Evolutionary conservation across 192 early-diverging fungal genomes (phyloP), one percentile per base, ranked within the genome.

Genomic region (Backusella parvicylindrica): DNA sequence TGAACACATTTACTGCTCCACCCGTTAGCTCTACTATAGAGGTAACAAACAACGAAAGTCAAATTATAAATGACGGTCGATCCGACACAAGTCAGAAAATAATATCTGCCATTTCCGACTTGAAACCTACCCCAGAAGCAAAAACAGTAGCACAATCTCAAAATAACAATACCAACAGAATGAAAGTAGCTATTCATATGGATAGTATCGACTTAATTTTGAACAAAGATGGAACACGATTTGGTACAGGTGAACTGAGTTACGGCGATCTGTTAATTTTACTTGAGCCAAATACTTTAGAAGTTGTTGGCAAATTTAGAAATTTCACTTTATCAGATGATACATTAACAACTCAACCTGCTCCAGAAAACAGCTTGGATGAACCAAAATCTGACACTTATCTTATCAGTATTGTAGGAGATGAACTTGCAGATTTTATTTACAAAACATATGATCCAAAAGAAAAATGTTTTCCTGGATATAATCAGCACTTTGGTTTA

Each of bases 321-420:
- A 87, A 83, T 71, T 84, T 91, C 16, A 84, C 73, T 32, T 73
- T 89, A n/a, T 78, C 80, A 4, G 87, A 89, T 69, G 86, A 90
- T 72, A 75, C 82, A 1, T 18, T 21, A 41, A 21, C 26, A 60
- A 26, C 23, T 23, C n/a, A 53, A n/a, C 28, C n/a, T n/a, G n/a
- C 30, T 1, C 9, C 66, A 12, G 33, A 68, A 68, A 36, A 23
- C n/a, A 23, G 38, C 12, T 60, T 28, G 26, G 1, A 26, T 23
- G 15, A 28, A 30, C 2, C 23, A 32, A 7, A 23, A 38, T 81
- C 82, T 0, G 70, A 72, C 18, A 78, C 79, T 2, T 73, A 89
- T 47, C 83, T 95, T 6, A 75, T 95, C 6, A 81, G 78, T 31
- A 90, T 96, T 72, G 90, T 93, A 68, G 91, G 92, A 11, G 89